Percentiles rank a stretch among this genome's conserved stretches.
phyloP scores from a whole-genome alignment of 2,329 filamentous ascomycete genomes.

The Neurospora sp. region DNA sequence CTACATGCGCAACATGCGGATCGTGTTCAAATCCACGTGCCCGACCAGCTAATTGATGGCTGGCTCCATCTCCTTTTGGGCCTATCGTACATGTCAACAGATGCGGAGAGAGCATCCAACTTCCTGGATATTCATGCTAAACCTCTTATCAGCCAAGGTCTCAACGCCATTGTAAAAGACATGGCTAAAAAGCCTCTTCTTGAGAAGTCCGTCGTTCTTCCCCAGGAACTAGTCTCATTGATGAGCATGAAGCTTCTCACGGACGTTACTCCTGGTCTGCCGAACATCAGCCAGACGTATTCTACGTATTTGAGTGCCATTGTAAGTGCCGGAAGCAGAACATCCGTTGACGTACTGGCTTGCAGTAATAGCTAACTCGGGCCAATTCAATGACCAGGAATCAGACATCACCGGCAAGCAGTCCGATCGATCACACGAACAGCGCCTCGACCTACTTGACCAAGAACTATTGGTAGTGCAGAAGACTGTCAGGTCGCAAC shows the following conservation, averaged over 20 bases:
- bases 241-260: constrained; percentile 29
- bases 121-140: constrained; percentile 9
- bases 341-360: not conserved
- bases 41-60: constrained; percentile 27
- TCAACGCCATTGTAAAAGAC: constrained; percentile 19
- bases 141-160: not conserved
- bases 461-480: constrained; percentile 32
- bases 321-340: constrained; percentile 19
- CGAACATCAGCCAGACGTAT: constrained; percentile 32
- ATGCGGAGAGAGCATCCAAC: constrained; percentile 16
- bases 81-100: constrained; percentile 2
- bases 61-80: constrained; percentile 22
- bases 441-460: constrained; percentile 29
- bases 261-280: constrained; percentile 28
- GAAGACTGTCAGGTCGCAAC: constrained; percentile 26
- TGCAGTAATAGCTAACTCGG: constrained; percentile 10
- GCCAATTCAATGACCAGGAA: constrained; percentile 20
- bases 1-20: constrained; percentile 18
- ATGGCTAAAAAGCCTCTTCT: constrained; percentile 25
- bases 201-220: constrained; percentile 29
- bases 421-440: constrained; percentile 31
- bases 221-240: constrained; percentile 33
- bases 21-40: constrained; percentile 23
- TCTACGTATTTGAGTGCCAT: constrained; percentile 31
- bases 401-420: constrained; percentile 29